Percentiles rank a stretch among this genome's conserved stretches.
These are phyloP conservation scores for Takakia lepidozioides DNA, from an alignment of 225 moss, liverwort and hornwort genomes.

Conservation along the genomic window DNA sequence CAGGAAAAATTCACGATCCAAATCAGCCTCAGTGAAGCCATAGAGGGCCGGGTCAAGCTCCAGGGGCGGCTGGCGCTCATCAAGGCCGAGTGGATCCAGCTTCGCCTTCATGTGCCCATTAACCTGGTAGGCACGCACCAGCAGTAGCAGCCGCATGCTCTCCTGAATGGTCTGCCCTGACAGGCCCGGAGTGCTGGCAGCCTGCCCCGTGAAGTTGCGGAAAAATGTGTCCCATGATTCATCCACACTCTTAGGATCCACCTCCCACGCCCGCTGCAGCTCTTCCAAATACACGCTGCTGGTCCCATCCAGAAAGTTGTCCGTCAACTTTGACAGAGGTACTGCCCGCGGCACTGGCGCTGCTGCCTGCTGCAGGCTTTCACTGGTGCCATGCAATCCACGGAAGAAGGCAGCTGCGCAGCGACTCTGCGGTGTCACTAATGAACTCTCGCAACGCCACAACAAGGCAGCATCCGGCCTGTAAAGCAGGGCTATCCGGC, in stretches of 20 bases:
- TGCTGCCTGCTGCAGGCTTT: constrained; percentile 29
- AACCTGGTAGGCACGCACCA: constrained; percentile 90
- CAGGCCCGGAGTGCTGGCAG: constrained; percentile 17
- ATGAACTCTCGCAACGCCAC: neutral
- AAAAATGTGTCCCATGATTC: constrained; percentile 89
- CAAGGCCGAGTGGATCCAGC: constrained; percentile 71
- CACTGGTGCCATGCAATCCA: constrained; percentile 24
- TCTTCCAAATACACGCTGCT: constrained; percentile 93
- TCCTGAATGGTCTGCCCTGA: constrained; percentile 66
- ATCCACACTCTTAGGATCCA: constrained; percentile 81
- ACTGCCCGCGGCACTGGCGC: constrained; percentile 40
- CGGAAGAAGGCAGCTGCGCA: neutral
- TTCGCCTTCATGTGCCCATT: constrained; percentile 96
- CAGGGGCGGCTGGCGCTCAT: constrained; percentile 39
- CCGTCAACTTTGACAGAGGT: constrained; percentile 81
- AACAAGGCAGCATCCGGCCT: constrained; percentile 7
- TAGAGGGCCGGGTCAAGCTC: constrained; percentile 83
- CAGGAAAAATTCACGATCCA: constrained; percentile 71
- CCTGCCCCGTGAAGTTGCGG: constrained; percentile 75
- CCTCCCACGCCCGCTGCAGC: constrained; percentile 89
- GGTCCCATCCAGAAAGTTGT: constrained; percentile 88
- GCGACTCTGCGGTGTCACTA: neutral
- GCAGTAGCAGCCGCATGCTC: constrained; percentile 72
- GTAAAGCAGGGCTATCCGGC: constrained; percentile 1
- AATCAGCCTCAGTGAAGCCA: constrained; percentile 69